phyloP scores from a whole-genome alignment of 2,329 filamentous ascomycete species.

The Huntiella abstrusa region DNA sequence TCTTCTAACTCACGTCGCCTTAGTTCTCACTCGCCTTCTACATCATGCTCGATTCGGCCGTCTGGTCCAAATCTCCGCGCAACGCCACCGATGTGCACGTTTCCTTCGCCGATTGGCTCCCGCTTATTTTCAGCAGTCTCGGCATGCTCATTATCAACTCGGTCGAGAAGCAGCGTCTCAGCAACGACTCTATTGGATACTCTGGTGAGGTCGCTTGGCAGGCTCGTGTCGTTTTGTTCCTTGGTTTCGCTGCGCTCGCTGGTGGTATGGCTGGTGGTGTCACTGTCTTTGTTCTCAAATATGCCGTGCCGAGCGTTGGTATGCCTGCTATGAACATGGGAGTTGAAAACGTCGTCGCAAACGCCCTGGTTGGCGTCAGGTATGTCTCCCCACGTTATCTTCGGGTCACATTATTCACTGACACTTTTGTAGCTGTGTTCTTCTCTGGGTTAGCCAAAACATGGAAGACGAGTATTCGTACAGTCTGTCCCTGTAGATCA shows the following conservation, averaged over 20 bases:
- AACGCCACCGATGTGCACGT: conserved; percentile 44
- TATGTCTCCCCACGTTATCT: conserved; percentile 18
- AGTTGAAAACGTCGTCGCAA: conserved; percentile 46
- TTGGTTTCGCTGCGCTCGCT: conserved; percentile 45
- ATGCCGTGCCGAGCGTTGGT: conserved; percentile 34
- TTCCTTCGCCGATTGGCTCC: conserved; percentile 51
- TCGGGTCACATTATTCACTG: not conserved
- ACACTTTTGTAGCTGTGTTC: conserved; percentile 30
- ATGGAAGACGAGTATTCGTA: conserved; percentile 57
- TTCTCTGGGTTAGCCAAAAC: conserved; percentile 52
- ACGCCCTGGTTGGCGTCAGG: conserved; percentile 43
- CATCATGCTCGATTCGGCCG: conserved; percentile 46
- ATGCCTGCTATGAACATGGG: conserved; percentile 47
- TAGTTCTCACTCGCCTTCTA: conserved; percentile 53
- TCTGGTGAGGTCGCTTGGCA: conserved; percentile 48
- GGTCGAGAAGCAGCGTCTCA: conserved; percentile 46
- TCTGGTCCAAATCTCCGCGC: conserved; percentile 42
- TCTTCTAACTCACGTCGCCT: not conserved
- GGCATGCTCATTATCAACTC: conserved; percentile 56
- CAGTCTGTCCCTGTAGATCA: conserved; percentile 37
- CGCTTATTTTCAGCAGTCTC: conserved; percentile 45
- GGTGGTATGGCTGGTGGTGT: conserved; percentile 52
- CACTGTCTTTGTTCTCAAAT: conserved; percentile 49
- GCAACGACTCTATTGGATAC: conserved; percentile 44
- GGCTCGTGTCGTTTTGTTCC: conserved; percentile 46